phyloP scores from a whole-genome alignment of 2,329 filamentous ascomycete genomes.

The Apiospora rasikravindrae region DNA sequence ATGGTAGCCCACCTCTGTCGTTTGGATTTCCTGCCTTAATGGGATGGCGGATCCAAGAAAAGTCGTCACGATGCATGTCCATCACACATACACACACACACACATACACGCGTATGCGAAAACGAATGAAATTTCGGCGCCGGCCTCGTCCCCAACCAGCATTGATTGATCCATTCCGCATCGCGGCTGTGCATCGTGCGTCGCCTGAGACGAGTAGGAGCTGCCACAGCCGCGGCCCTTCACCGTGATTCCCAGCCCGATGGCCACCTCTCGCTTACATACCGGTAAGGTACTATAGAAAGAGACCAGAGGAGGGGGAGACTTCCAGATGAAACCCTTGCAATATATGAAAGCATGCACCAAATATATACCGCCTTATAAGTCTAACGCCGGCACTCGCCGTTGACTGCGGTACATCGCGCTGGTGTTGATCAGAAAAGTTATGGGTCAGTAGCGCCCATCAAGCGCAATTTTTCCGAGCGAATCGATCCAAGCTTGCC shows the following conservation, averaged over 20 bases:
- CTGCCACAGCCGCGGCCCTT: background rate
- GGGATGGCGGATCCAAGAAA: background rate
- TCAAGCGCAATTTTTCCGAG: background rate
- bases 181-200: background rate
- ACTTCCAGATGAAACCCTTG: background rate
- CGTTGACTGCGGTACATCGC: background rate
- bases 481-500: background rate
- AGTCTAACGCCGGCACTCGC: background rate
- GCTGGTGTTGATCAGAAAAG: background rate
- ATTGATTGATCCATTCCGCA: background rate
- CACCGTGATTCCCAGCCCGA: background rate
- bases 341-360: background rate
- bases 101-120: background rate
- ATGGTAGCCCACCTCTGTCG: background rate
- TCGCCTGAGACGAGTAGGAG: conserved; percentile 9
- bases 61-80: background rate
- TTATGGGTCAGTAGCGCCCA: background rate
- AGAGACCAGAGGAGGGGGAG: background rate
- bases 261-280: background rate
- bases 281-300: background rate
- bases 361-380: background rate
- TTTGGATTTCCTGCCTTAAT: background rate
- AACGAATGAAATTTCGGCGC: background rate
- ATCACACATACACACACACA: background rate
- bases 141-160: background rate